Percentiles rank a stretch among this genome's conserved stretches.
Conservation (phyloP, 352 stramenopile genomes). For the Globisporangium canariense region DNA sequence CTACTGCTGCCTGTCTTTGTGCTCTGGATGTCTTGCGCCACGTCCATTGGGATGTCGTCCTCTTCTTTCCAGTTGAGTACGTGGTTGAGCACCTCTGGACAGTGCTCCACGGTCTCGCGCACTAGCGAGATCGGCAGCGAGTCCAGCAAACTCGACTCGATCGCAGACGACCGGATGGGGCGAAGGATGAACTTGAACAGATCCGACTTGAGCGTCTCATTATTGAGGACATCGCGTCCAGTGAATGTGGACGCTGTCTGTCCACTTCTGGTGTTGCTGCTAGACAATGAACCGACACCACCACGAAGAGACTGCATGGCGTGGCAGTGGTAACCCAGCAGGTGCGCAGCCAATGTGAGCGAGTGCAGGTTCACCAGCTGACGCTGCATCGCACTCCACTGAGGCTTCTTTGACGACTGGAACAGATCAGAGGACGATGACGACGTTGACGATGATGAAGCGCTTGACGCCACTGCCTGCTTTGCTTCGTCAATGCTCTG, state of each 20-base stretch:
- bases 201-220: constrained; percentile 51
- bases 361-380: constrained; percentile 52
- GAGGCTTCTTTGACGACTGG: constrained; percentile 35
- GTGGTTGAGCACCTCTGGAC: constrained; percentile 73
- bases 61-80: constrained; percentile 76
- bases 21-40: constrained; percentile 34
- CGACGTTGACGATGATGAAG: too few relatives aligned
- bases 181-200: constrained; percentile 80
- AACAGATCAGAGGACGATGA: constrained; percentile 23
- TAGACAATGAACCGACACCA: constrained; percentile 9
- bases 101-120: constrained; percentile 73
- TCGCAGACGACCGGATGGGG: constrained; percentile 71
- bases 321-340: constrained; percentile 59
- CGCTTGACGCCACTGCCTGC: not conserved
- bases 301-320: constrained; percentile 19
- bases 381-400: constrained; percentile 57
- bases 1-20: constrained; percentile 16
- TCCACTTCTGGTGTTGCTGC: not conserved
- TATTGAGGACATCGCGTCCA: constrained; percentile 31
- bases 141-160: constrained; percentile 75
- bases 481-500: constrained; percentile 1
- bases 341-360: constrained; percentile 51
- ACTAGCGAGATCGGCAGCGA: constrained; percentile 72
- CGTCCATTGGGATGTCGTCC: constrained; percentile 46
- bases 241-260: not conserved